Percentiles rank a stretch among this genome's conserved stretches.
phyloP scores from a whole-genome alignment of 2,329 filamentous ascomycete species.

The Neocucurbitaria cava region DNA sequence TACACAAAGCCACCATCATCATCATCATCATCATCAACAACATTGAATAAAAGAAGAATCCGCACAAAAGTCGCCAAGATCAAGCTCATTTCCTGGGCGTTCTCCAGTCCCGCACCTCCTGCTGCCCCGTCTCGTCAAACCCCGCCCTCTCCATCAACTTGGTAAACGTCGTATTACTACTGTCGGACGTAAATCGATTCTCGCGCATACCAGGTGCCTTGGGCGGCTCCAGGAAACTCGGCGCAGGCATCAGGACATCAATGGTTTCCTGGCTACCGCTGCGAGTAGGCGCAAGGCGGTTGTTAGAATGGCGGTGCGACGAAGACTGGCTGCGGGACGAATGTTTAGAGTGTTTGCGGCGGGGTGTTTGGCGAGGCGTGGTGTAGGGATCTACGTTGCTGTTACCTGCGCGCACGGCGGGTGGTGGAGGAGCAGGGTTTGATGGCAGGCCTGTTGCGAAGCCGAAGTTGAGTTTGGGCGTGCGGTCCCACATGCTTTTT shows the following conservation, averaged over 20 bases:
- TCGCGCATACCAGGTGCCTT: conserved; percentile 40
- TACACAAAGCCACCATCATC: not conserved
- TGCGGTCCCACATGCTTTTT: conserved; percentile 46
- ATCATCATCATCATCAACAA: not conserved
- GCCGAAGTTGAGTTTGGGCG: conserved; percentile 41
- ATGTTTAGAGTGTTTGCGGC: conserved; percentile 20
- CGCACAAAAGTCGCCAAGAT: not conserved
- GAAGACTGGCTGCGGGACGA: not conserved
- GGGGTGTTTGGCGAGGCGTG: conserved; percentile 37
- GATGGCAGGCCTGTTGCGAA: conserved; percentile 29
- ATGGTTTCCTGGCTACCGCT: conserved; percentile 54
- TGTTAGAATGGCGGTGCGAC: conserved; percentile 16
- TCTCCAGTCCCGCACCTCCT: conserved; percentile 37
- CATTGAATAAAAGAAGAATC: not conserved
- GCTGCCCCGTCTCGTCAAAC: conserved; percentile 40
- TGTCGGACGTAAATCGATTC: conserved; percentile 41
- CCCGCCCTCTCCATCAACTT: conserved; percentile 53
- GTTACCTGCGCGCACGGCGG: conserved; percentile 36
- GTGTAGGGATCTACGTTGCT: conserved; percentile 40
- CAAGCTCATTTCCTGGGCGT: conserved; percentile 14
- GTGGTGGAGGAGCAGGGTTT: conserved; percentile 26
- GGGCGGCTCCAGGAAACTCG: conserved; percentile 43
- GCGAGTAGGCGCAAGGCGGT: conserved; percentile 21
- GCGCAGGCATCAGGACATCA: conserved; percentile 52
- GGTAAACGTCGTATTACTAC: conserved; percentile 48